Base-by-base conservation (phyloP, 352 stramenopile species). In the Thalassiosira ordinaria region DNA sequence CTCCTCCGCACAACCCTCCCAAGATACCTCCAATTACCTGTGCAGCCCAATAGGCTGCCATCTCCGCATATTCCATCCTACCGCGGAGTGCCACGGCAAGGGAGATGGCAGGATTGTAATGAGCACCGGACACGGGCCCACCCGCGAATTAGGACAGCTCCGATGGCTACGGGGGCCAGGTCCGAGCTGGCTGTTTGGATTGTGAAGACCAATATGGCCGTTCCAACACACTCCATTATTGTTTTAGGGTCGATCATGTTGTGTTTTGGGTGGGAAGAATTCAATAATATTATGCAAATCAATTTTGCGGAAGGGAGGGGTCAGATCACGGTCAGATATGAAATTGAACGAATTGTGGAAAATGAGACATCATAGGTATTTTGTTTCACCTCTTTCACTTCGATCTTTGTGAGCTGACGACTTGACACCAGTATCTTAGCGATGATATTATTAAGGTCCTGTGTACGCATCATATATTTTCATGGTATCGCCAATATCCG, bases 71-170 rank as follows among this genome's bases (percentile, higher is more conserved):
- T 7, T 46, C 24, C 35, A 81, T 81, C 9, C 49, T 67, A 35
- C 70, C 77, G 31, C 67, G 63, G 1, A 82, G 29, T 14, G 41
- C 16, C 16, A 81, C 47, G 24, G 52, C 76, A 2, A 80, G 41
- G 26, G 57, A 80, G 0, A 85, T 39, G 16, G 64, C 78, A n/a
- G 78, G 77, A 65, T 85, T 85, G 56, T 78, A 85, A 41, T 85
- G 77, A 18, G 52, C 77, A 1, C 77, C 77, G 14, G 62, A 78
- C 7, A 85, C 70, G n/a, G 74, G 74, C 2, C 70, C 77, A 16
- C 77, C 77, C 0, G 77, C 57, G 46, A 82, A 81, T 61, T 24
- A 80, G 53, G 33, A 70, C 41, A 35, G 24, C 33, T 24, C 72
- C 72, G 22, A 80, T 75, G 26, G 72, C 62, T 3, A 80, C 0